Conservation (phyloP, 805 yeast species). For the Saturnispora quitensis region DNA sequence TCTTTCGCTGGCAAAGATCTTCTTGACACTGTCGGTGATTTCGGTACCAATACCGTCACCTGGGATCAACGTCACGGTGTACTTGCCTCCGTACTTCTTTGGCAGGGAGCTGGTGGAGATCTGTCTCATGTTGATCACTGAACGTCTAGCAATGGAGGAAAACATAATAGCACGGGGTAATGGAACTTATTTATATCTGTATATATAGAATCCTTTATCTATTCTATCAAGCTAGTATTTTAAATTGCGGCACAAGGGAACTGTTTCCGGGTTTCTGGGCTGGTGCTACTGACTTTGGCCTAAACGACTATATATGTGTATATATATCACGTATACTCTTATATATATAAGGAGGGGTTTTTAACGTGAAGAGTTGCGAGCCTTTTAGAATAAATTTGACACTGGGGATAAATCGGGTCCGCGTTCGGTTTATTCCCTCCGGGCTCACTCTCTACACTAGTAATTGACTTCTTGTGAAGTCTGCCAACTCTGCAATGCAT, state of each 20-base stretch:
- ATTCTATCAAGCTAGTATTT: neutral
- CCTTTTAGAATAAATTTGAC: neutral
- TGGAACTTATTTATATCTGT: constrained; percentile 20
- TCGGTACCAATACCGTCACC: constrained; percentile 98
- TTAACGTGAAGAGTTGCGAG: neutral
- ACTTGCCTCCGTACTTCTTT: constrained; percentile 90
- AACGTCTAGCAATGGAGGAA: constrained; percentile 16
- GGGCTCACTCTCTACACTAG: neutral
- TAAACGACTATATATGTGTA: neutral
- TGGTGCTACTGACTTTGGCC: neutral
- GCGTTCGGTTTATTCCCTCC: neutral
- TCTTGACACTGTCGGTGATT: constrained; percentile 86
- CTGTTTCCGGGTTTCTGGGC: neutral
- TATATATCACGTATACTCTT: too few relatives aligned
- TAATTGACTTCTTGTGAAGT: too few relatives aligned
- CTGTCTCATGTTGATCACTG: constrained; percentile 17
- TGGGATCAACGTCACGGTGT: constrained; percentile 89
- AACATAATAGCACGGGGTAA: constrained; percentile 15
- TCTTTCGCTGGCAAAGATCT: constrained; percentile 76
- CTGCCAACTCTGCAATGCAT: too few relatives aligned
- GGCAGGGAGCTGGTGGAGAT: constrained; percentile 42
- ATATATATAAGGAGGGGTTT: neutral
- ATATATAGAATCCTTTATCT: neutral
- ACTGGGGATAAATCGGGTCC: neutral
- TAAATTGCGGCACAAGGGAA: constrained; percentile 3